A percentile compares a stretch with the other conserved stretches of the same genome.
Evolutionary conservation across 768 basidiomycete genomes (phyloP).

Genomic region (Xerocomus spinulosus): DNA sequence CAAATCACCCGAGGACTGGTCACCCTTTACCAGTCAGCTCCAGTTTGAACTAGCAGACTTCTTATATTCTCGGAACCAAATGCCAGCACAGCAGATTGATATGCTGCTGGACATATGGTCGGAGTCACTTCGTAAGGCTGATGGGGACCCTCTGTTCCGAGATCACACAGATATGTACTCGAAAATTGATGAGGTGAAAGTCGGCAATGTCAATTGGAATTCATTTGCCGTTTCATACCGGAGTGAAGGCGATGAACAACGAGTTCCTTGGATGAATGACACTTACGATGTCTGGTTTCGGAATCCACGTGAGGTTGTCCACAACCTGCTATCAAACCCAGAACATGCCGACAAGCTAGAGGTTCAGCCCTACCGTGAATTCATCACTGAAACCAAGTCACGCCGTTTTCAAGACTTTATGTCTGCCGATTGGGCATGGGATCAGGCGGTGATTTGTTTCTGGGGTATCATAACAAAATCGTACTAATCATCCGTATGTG

Average conservation of each 20-base stretch:
- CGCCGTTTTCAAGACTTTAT: background rate
- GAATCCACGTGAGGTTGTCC: background rate
- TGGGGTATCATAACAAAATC: background rate
- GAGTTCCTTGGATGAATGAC: background rate
- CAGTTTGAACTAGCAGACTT: constrained; percentile 3
- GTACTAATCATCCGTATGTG: background rate
- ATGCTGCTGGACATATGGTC: background rate
- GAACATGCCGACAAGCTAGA: too few species aligned
- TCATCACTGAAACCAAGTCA: background rate
- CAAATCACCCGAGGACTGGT: background rate
- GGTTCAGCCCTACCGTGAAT: background rate
- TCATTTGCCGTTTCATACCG: background rate
- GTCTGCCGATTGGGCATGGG: constrained; percentile 6
- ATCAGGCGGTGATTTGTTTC: background rate
- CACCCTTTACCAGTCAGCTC: too few species aligned
- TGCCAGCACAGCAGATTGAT: background rate
- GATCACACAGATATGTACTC: background rate
- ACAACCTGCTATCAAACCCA: too few species aligned
- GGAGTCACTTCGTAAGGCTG: background rate
- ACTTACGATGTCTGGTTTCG: background rate
- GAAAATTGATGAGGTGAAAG: background rate
- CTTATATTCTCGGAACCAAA: background rate
- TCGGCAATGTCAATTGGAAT: background rate
- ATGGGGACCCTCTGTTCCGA: background rate
- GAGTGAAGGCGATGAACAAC: background rate